These are phyloP conservation scores for Abortiporus biennis DNA, from an alignment of 1,284 basidiomycete genomes.

Conservation along the genomic window DNA sequence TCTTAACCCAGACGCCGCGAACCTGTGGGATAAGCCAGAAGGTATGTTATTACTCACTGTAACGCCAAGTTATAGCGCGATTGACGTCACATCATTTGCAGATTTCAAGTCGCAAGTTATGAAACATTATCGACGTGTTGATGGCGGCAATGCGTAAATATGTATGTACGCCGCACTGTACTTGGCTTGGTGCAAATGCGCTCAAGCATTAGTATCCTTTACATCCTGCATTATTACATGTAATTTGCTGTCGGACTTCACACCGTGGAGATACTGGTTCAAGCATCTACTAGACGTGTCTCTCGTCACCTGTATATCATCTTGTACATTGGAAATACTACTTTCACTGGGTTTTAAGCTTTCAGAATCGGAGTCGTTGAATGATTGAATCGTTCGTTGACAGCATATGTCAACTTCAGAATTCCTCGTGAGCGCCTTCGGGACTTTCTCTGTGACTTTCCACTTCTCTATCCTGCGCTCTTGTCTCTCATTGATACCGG, in stretches of 20 bases:
- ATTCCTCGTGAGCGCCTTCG: background rate
- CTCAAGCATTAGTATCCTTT: too few relatives aligned
- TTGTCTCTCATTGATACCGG: background rate
- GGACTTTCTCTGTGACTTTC: background rate
- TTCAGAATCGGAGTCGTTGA: too few relatives aligned
- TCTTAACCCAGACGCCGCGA: constrained; percentile 76
- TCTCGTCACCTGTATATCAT: constrained; percentile 4
- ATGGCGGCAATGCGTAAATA: constrained; percentile 30
- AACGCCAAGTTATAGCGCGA: background rate
- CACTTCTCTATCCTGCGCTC: background rate
- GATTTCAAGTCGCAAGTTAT: constrained; percentile 69
- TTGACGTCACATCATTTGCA: constrained; percentile 20
- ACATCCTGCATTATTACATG: background rate
- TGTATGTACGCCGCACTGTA: constrained; percentile 6
- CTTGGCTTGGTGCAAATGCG: constrained; percentile 4
- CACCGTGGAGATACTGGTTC: constrained; percentile 8
- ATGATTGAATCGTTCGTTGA: too few relatives aligned
- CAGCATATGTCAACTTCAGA: background rate
- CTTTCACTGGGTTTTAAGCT: background rate
- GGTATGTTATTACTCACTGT: constrained; percentile 35
- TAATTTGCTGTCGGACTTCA: constrained; percentile 8
- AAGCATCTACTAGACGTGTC: background rate
- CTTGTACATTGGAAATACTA: background rate
- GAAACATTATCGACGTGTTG: constrained; percentile 65
- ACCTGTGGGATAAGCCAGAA: constrained; percentile 64